Conservation (phyloP, 306 rosid genomes). For the Purshia tridentata region DNA sequence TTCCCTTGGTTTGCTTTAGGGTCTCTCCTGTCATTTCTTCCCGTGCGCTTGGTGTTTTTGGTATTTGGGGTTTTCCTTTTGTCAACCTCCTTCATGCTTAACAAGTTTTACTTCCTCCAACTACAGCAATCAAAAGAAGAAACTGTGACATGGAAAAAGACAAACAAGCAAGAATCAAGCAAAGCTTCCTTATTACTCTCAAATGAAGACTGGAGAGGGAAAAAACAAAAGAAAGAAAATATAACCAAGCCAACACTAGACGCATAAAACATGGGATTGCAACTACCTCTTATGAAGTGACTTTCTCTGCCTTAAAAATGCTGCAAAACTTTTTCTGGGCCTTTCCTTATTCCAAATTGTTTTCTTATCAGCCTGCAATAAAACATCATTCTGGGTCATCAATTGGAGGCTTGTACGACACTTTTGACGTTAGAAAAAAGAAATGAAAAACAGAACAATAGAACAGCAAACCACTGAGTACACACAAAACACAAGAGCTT, state of each 20-base stretch:
- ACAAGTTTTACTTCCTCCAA: conserved; percentile 32
- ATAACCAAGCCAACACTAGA: conserved; percentile 11
- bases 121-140: conserved; percentile 36
- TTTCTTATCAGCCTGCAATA: conserved; percentile 27
- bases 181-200: not conserved
- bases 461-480: not conserved
- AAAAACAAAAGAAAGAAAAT: not conserved
- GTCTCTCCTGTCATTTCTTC: conserved; percentile 57
- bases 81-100: conserved; percentile 69
- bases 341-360: conserved; percentile 14
- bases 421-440: not conserved
- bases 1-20: conserved; percentile 47
- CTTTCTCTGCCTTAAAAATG: conserved; percentile 18
- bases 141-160: conserved; percentile 23
- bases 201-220: too few relatives aligned
- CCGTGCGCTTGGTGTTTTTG: conserved; percentile 53
- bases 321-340: conserved; percentile 13
- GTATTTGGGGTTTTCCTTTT: conserved; percentile 55
- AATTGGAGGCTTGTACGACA: not conserved
- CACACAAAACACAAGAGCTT: not conserved
- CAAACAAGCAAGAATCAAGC: conserved; percentile 31
- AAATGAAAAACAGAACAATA: not conserved
- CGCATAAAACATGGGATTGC: conserved; percentile 21
- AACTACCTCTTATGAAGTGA: conserved; percentile 27
- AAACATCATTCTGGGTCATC: conserved; percentile 11